phyloP scores from a whole-genome alignment of 1,284 basidiomycete genomes.

The Athelia psychrophila region DNA sequence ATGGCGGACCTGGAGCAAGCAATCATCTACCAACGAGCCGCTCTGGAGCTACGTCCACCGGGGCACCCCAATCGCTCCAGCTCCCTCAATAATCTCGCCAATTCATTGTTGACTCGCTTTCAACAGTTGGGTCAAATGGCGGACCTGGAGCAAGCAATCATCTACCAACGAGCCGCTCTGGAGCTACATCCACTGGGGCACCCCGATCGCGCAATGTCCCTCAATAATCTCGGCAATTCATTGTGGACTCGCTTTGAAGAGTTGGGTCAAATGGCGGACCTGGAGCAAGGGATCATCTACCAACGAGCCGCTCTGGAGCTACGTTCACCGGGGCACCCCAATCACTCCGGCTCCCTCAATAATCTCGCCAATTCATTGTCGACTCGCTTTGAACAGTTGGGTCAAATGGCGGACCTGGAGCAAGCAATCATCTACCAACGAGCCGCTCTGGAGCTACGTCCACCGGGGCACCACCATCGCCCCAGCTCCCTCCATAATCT shows the following conservation, averaged over 20 bases:
- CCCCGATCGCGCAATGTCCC: conserved; percentile 13
- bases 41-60: conserved; percentile 3
- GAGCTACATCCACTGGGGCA: conserved; percentile 7
- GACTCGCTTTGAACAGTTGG: too few species aligned
- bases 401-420: conserved; percentile 1
- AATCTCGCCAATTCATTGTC: too few species aligned
- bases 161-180: too few species aligned
- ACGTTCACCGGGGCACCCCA: too few species aligned
- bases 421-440: conserved; percentile 20
- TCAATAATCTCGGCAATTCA: conserved; percentile 5
- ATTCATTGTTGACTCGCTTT: conserved; percentile 1
- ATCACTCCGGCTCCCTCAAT: too few species aligned
- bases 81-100: conserved; percentile 6
- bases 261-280: too few species aligned
- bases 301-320: too few species aligned
- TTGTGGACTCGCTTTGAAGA: too few species aligned
- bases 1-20: not conserved
- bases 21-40: not conserved
- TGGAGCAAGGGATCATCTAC: too few species aligned
- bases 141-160: not conserved
- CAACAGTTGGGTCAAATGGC: conserved; percentile 3
- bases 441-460: conserved; percentile 20
- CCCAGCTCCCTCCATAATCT: conserved; percentile 11
- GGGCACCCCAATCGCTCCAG: conserved; percentile 13
- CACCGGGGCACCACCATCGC: conserved; percentile 13